Conservation (phyloP, 2,329 filamentous ascomycete genomes). For the Aphanocladium album region DNA sequence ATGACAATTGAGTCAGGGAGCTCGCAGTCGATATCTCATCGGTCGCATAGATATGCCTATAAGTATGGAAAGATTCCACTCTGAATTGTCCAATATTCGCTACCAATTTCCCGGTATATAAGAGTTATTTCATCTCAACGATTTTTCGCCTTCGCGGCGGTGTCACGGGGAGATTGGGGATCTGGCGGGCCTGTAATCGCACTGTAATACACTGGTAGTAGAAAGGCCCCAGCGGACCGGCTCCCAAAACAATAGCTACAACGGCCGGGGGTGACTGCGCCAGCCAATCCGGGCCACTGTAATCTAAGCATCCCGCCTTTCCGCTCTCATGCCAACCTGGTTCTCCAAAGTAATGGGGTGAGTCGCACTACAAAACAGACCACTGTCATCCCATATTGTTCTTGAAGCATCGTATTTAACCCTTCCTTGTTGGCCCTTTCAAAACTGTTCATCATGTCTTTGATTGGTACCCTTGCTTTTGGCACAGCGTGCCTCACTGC, state of each 20-base stretch:
- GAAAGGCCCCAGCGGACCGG: not conserved
- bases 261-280: not conserved
- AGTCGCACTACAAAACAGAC: not conserved
- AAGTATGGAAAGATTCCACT: too few species aligned
- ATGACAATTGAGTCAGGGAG: too few species aligned
- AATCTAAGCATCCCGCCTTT: slow-evolving; percentile 8
- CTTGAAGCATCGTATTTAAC: not conserved
- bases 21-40: too few species aligned
- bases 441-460: slow-evolving; percentile 18
- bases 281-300: slow-evolving; percentile 2
- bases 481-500: slow-evolving; percentile 25
- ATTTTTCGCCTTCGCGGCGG: too few species aligned
- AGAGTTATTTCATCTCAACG: too few species aligned
- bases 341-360: not conserved
- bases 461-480: slow-evolving; percentile 22
- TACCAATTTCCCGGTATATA: too few species aligned
- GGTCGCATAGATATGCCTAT: too few species aligned
- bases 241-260: not conserved
- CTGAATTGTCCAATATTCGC: too few species aligned
- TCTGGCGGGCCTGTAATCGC: not conserved
- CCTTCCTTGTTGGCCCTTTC: not conserved
- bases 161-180: not conserved
- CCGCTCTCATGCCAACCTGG: not conserved
- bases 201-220: not conserved
- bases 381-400: not conserved